These are phyloP conservation scores for Pelargonium nanum DNA, from an alignment of 345 rosid species.

Conservation along the genomic window DNA sequence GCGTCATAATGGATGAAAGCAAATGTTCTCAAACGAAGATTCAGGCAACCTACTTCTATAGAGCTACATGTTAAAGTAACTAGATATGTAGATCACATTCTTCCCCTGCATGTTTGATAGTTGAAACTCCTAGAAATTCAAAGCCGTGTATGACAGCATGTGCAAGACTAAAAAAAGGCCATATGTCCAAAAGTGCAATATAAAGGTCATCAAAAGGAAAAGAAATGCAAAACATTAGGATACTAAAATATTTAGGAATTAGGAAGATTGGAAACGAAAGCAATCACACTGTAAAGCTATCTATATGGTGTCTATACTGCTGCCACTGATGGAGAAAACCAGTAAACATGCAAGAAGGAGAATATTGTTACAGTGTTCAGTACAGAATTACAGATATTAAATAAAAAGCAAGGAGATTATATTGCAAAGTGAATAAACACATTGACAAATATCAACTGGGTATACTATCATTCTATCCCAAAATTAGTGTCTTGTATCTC, in stretches of 20 bases:
- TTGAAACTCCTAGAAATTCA: background rate
- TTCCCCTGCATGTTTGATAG: background rate
- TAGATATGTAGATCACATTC: background rate
- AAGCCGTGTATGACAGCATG: background rate
- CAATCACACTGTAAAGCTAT: background rate
- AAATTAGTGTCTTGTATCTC: no score
- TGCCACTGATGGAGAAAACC: background rate
- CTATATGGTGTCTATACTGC: background rate
- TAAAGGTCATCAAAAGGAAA: no score
- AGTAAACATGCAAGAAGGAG: background rate
- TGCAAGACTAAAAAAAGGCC: background rate
- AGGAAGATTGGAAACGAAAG: background rate
- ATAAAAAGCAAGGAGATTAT: background rate
- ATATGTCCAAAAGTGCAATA: background rate
- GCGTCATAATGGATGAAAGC: background rate
- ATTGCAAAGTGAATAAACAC: background rate
- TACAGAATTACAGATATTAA: background rate
- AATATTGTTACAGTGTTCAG: background rate
- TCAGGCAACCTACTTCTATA: background rate
- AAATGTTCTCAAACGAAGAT: background rate
- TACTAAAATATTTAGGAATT: background rate
- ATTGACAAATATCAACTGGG: background rate
- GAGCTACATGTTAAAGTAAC: background rate
- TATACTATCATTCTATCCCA: no score
- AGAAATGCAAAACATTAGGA: background rate